Base-by-base conservation (phyloP, 1,284 basidiomycete species). In the Kalmanozyma brasiliensis region DNA sequence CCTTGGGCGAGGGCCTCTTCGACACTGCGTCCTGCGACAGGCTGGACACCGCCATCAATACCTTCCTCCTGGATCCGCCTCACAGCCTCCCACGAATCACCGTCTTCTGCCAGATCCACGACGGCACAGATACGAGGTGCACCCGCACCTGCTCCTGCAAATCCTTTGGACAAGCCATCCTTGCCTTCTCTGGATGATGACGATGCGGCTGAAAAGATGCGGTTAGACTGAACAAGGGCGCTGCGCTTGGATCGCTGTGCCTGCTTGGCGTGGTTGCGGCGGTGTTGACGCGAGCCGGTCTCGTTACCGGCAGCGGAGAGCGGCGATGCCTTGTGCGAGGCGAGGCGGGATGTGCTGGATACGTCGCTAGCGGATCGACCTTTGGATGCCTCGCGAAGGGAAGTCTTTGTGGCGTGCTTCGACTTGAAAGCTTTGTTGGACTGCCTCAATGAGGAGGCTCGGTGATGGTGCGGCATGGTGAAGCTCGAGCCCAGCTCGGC, bases 101-200 rank as follows among this genome's bases (percentile, higher is more conserved):
- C 85, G 76, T 92, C 92, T 34, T 84, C 84, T 16, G 88, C 89
- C 20, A 95, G 85, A 2, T 92, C 90, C 22, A 94, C 86, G 35
- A 93, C 87, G 0, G 91, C 89, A 11, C 92, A 88, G 49, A 93
- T 89, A 29, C 91, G 86, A 14, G 91, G 91, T 2, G 89, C 89
- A 8, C 91, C 91, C 71, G 91, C 90, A 33, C 58, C 53, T 3
- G 68, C 61, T 11, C 61, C 60, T 26, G 65, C 53, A 20, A 87
- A 85, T 13, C 91, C 91, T 64, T 85, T 89, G 77, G 57, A 49
- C 20, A 76, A 49, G 6, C 73, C 70, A 42, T 68, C 65, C 19
- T 51, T 58, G 16, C 46, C 59, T 32, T 68, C 59, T 33, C 59
- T 58, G 10, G 59, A 58, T 4, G 42, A 47, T 17, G 66, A 47